Conservation (phyloP, 2,329 filamentous ascomycete genomes). For the Graphiopsis chlorocephala region DNA sequence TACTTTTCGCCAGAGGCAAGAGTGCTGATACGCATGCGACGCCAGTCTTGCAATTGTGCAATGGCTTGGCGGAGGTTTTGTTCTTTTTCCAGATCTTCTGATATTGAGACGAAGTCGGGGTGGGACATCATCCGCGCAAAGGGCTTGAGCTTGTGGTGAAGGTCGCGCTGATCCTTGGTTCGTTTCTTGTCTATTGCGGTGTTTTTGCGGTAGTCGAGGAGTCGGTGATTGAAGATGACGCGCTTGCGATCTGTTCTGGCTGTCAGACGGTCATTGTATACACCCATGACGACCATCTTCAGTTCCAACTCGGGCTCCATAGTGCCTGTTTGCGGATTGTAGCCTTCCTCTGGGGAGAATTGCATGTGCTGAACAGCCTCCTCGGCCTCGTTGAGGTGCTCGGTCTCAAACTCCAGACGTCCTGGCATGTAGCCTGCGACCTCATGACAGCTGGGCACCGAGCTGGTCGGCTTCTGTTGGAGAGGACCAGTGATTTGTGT, state of each 20-base stretch:
- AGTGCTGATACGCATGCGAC: slow-evolving; percentile 77
- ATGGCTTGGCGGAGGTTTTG: slow-evolving; percentile 89
- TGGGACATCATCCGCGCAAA: slow-evolving; percentile 97
- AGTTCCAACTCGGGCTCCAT: slow-evolving; percentile 94
- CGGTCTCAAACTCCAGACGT: slow-evolving; percentile 93
- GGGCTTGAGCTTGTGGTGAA: slow-evolving; percentile 90
- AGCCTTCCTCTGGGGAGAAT: slow-evolving; percentile 91
- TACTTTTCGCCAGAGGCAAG: slow-evolving; percentile 87
- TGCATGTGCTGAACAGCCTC: slow-evolving; percentile 98
- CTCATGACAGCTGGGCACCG: slow-evolving; percentile 93
- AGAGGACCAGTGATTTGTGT: slow-evolving; percentile 76
- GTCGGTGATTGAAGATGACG: slow-evolving; percentile 90
- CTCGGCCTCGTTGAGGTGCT: slow-evolving; percentile 96
- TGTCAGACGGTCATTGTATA: slow-evolving; percentile 90
- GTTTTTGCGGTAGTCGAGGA: slow-evolving; percentile 92
- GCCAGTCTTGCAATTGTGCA: slow-evolving; percentile 88
- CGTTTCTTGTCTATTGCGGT: slow-evolving; percentile 87
- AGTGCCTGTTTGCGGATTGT: slow-evolving; percentile 79
- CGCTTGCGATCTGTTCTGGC: slow-evolving; percentile 92
- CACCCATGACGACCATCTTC: slow-evolving; percentile 97
- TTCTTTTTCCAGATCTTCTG: slow-evolving; percentile 83
- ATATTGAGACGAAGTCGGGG: slow-evolving; percentile 82
- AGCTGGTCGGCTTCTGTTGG: slow-evolving; percentile 84
- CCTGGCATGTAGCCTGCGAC: slow-evolving; percentile 99
- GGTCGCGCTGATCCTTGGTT: slow-evolving; percentile 89